Evolutionary conservation across 2,329 filamentous ascomycete genomes (phyloP).

Genomic region (Seiridium cupressi): DNA sequence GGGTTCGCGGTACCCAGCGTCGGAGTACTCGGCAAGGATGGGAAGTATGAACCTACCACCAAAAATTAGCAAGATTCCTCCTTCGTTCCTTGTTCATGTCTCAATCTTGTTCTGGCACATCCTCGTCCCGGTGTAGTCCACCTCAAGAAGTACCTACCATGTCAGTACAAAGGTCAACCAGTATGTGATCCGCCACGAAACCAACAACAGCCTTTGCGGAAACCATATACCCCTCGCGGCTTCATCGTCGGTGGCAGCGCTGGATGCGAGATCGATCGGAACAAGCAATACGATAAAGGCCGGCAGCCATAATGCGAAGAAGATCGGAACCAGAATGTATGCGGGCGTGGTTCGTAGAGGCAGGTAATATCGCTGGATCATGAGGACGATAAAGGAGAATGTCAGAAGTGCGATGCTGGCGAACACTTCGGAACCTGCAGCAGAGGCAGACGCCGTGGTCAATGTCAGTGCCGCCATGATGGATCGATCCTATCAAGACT

Average conservation of each 20-base stretch:
- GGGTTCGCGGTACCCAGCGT: conserved; percentile 88
- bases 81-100: neutral
- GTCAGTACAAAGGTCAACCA: conserved; percentile 96
- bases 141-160: conserved; percentile 57
- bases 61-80: neutral
- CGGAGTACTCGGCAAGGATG: conserved; percentile 89
- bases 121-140: too few relatives aligned
- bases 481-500: conserved; percentile 7
- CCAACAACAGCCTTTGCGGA: conserved; percentile 71
- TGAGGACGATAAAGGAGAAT: conserved; percentile 74
- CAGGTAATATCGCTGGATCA: conserved; percentile 86
- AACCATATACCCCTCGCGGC: conserved; percentile 83
- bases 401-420: conserved; percentile 68
- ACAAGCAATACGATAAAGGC: conserved; percentile 89
- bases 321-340: conserved; percentile 88
- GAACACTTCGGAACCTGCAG: conserved; percentile 79
- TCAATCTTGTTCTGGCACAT: too few relatives aligned
- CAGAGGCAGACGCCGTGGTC: conserved; percentile 56
- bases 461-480: conserved; percentile 49
- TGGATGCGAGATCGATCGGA: conserved; percentile 92
- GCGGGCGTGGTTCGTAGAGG: conserved; percentile 87
- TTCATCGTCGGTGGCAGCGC: conserved; percentile 69
- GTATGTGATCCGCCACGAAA: conserved; percentile 93
- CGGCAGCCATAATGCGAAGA: conserved; percentile 91
- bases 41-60: conserved; percentile 77